Evolutionary conservation across 2,329 filamentous ascomycete species (phyloP), one percentile per base, ranked within the genome.

Genomic region (Coleophoma eucalyptorum): DNA sequence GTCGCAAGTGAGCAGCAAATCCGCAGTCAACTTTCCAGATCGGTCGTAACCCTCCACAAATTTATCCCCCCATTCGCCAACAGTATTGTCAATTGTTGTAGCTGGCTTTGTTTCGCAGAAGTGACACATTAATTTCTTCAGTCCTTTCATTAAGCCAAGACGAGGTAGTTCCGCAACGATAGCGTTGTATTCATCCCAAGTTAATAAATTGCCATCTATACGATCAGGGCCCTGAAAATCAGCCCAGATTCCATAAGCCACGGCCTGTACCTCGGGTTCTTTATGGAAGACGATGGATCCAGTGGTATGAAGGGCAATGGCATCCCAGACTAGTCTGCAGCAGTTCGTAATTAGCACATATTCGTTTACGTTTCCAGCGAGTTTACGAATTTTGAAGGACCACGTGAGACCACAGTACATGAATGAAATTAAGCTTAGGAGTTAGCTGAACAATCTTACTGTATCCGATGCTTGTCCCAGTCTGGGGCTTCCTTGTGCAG

Each of bases 221-320:
- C 48, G 55, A 35, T 63, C 52, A 5, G 58, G 58, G 1, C 71
- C 70, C 21, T 57, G 43, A 48, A 75, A 72, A 45, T 76, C 72
- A 16, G 68, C 65, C 38, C 55, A 46, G 42, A 73, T 69, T 1
- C 69, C 70, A 15, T 59, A 53, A 11, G 59, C 54, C 5, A 60
- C 59, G 0, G 67, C 63, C 46, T 63, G 60, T 7, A 76, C 73
- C 42, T 69, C 69, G 5, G 67, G 62, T 59, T 77, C 66, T 56
- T 76, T 77, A 58, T 73, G 67, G 8, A 53, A 53, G 11, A 65
- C 65, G 33, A 77, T 69, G n/a, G 53, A 64, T 0, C 52, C 51
- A 5, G 66, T 67, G 0, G 69, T 70, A 57, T 75, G 73, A 50
- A 78, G 63, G 0, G 75, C 75, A 51, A 79, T 78, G 12, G 69